Conservation (phyloP, 306 rosid genomes). For the Sophora flavescens region DNA sequence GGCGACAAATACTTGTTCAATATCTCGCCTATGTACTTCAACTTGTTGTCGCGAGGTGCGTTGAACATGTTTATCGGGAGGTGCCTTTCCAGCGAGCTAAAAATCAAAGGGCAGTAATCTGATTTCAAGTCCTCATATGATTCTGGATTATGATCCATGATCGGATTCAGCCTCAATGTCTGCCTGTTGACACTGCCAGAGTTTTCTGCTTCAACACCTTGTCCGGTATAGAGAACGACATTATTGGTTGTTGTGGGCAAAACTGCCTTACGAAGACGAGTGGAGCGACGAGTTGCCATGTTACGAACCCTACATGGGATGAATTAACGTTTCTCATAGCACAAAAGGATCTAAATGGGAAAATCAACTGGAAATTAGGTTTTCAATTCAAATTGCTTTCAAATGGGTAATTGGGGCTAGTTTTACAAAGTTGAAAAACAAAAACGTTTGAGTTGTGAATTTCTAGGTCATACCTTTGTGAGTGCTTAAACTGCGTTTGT, state of each 20-base stretch:
- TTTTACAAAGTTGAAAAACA: not conserved
- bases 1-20: slow-evolving; percentile 41
- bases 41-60: slow-evolving; percentile 47
- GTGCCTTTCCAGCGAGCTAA: slow-evolving; percentile 53
- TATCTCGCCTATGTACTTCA: slow-evolving; percentile 49
- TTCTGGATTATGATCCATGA: slow-evolving; percentile 51
- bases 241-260: slow-evolving; percentile 18
- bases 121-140: slow-evolving; percentile 49
- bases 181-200: slow-evolving; percentile 15
- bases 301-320: slow-evolving; percentile 18
- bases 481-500: no score
- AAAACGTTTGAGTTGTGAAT: not conserved
- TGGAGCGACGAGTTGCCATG: slow-evolving; percentile 44
- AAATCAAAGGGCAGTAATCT: slow-evolving; percentile 43
- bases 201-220: slow-evolving; percentile 1
- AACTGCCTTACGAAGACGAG: slow-evolving; percentile 37
- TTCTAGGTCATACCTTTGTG: not conserved
- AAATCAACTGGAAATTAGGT: slow-evolving; percentile 4
- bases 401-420: slow-evolving; percentile 14
- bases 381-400: not conserved
- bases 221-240: slow-evolving; percentile 26
- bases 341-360: not conserved
- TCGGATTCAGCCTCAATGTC: slow-evolving; percentile 43
- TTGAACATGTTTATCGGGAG: slow-evolving; percentile 47
- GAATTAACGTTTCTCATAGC: slow-evolving; percentile 31